Evolutionary conservation across 2,329 filamentous ascomycete species (phyloP).

Genomic region (Fusarium lateritium): DNA sequence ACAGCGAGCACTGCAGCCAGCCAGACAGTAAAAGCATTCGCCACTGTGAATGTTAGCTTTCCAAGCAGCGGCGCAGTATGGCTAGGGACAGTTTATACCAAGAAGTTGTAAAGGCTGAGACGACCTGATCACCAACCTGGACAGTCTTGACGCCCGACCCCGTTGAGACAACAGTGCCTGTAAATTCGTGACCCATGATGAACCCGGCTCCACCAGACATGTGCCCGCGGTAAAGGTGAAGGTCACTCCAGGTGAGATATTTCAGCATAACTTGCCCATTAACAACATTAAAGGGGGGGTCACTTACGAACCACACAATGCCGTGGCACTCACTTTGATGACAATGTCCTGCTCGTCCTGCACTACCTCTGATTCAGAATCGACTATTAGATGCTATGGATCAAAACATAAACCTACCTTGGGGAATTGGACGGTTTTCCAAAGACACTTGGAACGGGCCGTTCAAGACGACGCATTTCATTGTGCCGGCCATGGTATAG

Average conservation of each 20-base stretch:
- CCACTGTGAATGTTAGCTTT: slow-evolving; percentile 46
- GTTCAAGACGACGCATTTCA: slow-evolving; percentile 93
- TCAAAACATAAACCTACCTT: slow-evolving; percentile 55
- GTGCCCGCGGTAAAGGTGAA: slow-evolving; percentile 89
- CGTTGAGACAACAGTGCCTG: slow-evolving; percentile 78
- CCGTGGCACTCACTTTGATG: slow-evolving; percentile 86
- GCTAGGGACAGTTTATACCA: slow-evolving; percentile 66
- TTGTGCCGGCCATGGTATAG: slow-evolving; percentile 61
- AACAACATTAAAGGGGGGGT: too few species aligned
- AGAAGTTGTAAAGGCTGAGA: slow-evolving; percentile 86
- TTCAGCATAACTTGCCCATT: slow-evolving; percentile 3
- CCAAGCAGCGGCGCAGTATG: neutral
- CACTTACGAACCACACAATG: slow-evolving; percentile 86
- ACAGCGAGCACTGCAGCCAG: slow-evolving; percentile 84
- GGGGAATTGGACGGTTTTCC: slow-evolving; percentile 84
- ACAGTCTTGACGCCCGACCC: slow-evolving; percentile 79
- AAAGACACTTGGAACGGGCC: slow-evolving; percentile 81
- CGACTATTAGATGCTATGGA: neutral
- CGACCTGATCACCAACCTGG: slow-evolving; percentile 81
- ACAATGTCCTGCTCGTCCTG: slow-evolving; percentile 81
- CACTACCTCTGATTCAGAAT: slow-evolving; percentile 59
- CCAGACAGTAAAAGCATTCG: slow-evolving; percentile 89
- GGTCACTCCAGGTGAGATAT: slow-evolving; percentile 68
- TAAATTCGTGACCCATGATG: slow-evolving; percentile 89
- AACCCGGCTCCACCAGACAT: slow-evolving; percentile 71